Conservation (phyloP, 2,329 filamentous ascomycete genomes). For the Huntiella abstrusa region DNA sequence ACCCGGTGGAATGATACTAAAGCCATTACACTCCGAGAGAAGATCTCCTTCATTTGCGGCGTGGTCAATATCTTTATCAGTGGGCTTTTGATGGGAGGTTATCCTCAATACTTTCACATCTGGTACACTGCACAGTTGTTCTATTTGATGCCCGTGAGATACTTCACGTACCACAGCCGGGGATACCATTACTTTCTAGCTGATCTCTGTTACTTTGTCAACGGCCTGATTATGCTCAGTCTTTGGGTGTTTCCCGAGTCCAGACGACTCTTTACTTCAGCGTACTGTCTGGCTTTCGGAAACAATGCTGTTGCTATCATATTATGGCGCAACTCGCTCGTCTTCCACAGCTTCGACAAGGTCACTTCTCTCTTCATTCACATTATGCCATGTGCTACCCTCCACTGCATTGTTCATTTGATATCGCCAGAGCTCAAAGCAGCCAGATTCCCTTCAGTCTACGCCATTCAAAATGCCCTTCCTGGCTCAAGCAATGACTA, state of each 20-base stretch:
- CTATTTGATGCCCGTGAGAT: slow-evolving; percentile 95
- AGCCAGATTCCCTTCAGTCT: slow-evolving; percentile 65
- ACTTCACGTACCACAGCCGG: slow-evolving; percentile 73
- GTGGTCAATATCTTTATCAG: slow-evolving; percentile 96
- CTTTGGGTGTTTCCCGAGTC: slow-evolving; percentile 84
- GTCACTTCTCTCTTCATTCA: slow-evolving; percentile 97
- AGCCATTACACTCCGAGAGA: slow-evolving; percentile 75
- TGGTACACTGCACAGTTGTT: slow-evolving; percentile 81
- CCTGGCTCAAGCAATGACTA: slow-evolving; percentile 66
- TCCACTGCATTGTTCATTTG: slow-evolving; percentile 84
- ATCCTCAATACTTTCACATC: slow-evolving; percentile 67
- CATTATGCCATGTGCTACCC: slow-evolving; percentile 89
- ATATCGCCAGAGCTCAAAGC: slow-evolving; percentile 45
- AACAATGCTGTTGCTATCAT: slow-evolving; percentile 97
- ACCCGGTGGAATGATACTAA: slow-evolving; percentile 78
- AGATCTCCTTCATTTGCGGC: slow-evolving; percentile 87
- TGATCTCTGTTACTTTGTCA: slow-evolving; percentile 97
- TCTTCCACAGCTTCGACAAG: slow-evolving; percentile 97
- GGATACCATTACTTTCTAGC: slow-evolving; percentile 96
- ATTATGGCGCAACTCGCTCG: slow-evolving; percentile 97
- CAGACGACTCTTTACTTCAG: slow-evolving; percentile 77
- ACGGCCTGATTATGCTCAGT: slow-evolving; percentile 60
- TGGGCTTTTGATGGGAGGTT: slow-evolving; percentile 77
- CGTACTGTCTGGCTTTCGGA: slow-evolving; percentile 81
- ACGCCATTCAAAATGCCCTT: slow-evolving; percentile 51